Evolutionary conservation across 2,329 filamentous ascomycete genomes (phyloP), one percentile per base, ranked within the genome.

Genomic region (Claviceps pazoutovae): DNA sequence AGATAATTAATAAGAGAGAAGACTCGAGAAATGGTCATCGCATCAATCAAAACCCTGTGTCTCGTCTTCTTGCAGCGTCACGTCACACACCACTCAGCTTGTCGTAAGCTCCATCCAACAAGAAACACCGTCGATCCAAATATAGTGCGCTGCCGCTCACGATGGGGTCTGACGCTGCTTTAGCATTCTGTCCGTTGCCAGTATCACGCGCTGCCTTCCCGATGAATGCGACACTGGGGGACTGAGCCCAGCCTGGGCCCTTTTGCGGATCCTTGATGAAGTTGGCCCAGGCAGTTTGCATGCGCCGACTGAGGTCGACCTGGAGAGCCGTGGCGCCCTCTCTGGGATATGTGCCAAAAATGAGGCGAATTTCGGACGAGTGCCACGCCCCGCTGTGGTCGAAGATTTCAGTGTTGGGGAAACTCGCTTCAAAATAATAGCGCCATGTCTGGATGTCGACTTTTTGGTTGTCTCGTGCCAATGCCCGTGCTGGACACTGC

Each of bases 281-380:
- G 36, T 30, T 17, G 16, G 50, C 37, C 50, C 49, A 51, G 5
- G 44, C 50, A 30, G 23, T 48, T 26, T 51, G 45, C 50, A 51
- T 51, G 9, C 14, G 13, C 14, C 7, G 17, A 19, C 50, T 44
- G 6, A 51, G 50, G n/a, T 42, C 37, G 21, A 11, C 43, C 38
- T 48, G 50, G 17, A 46, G 44, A 13, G 34, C 14, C 5, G 50
- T 48, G 43, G 50, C 17, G 3, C 44, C 45, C 23, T 44, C 1
- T 5, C 17, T n/a, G n/a, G 37, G 45, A 34, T 51, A 48, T 11
- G 50, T 51, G 50, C 50, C 50, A 37, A 51, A 51, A 19, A 51
- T 38, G 50, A 48, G 50, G 8, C 36, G 16, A 23, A 51, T 48
- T n/a, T 48, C 50, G 6, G 50, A 47, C 50, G 45, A 44, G 45